Conservation (phyloP, 441 rosid genomes). For the Brassica balearica region DNA sequence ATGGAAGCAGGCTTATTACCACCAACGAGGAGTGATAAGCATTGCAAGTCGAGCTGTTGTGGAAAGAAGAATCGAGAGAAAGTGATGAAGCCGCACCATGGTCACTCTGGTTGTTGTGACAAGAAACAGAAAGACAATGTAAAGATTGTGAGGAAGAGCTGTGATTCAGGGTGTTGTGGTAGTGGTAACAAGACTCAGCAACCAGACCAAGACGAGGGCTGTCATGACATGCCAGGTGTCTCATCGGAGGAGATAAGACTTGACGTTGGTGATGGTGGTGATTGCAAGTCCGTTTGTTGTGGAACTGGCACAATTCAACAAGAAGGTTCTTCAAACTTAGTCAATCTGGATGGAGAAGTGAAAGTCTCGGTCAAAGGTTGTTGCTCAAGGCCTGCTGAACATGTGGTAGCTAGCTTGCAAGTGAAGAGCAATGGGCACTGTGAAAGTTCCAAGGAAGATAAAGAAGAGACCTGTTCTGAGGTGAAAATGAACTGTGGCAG, state of each 20-base stretch:
- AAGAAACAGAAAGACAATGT: constrained; percentile 33
- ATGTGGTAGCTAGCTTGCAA: constrained; percentile 32
- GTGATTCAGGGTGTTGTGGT: constrained; percentile 35
- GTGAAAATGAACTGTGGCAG: constrained; percentile 44
- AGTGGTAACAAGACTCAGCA: constrained; percentile 33
- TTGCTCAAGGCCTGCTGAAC: constrained; percentile 34
- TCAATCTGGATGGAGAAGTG: constrained; percentile 20
- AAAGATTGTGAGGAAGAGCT: constrained; percentile 22
- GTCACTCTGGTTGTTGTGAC: constrained; percentile 44
- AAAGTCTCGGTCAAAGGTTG: constrained; percentile 31
- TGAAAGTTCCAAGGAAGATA: constrained; percentile 15
- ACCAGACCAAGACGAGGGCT: constrained; percentile 27
- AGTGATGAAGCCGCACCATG: constrained; percentile 28
- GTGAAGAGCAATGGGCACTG: constrained; percentile 12
- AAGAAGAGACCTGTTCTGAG: constrained; percentile 28
- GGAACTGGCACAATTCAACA: constrained; percentile 23
- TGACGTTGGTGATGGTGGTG: constrained; percentile 12
- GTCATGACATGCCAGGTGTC: constrained; percentile 35
- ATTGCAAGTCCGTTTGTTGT: constrained; percentile 31
- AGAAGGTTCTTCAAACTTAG: constrained; percentile 14
- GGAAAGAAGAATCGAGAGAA: constrained; percentile 34
- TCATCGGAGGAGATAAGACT: constrained; percentile 18
- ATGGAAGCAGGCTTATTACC: constrained; percentile 39
- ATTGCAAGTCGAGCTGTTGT: constrained; percentile 44
- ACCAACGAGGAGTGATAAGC: constrained; percentile 11